Base-by-base conservation (phyloP, 768 basidiomycete genomes). In the Phylloporus scabripes region DNA sequence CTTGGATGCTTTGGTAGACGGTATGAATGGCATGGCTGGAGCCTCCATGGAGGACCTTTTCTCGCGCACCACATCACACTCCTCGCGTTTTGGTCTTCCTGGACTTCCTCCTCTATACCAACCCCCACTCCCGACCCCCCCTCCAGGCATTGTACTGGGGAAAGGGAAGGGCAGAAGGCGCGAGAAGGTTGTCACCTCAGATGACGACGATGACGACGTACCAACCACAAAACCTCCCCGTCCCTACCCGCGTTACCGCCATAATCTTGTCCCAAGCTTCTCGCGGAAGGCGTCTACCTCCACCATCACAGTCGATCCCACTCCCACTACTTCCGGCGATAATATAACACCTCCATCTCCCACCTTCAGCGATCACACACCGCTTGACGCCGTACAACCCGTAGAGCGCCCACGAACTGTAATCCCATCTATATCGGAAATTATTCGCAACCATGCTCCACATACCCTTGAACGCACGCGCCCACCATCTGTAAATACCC, bases 11-110 rank as follows among this genome's bases (percentile, higher is more conserved):
- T 67, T 92, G 46, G 90, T 92, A 7, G 89, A 91, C 55, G 87
- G 86, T 8, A 92, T 92, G 90, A 92, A 92, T 60, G 86, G 84
- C 10, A 84, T 92, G 86, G 90, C 90, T 58, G 84, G 84, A 23
- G 64, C 64, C 24, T 72, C 67, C 31, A 78, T 75, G 38, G 82
- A 87, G 48, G 75, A 82, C 53, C 65, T 80, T 46, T 72, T 78
- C 53, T 72, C 59, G 45, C 71, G 57, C 38, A 68, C 71, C 45
- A 54, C 74, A 12, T 74, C 78, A 26, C 71, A 64, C 59, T 75
- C 79, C 42, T 41, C 41, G n/a, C 75, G 81, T 51, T 80, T 81
- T 59, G 74, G 71, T 18, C 80, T 82, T 55, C 71, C 76, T 7
- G 73, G 74, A 40, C 80, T 83, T 55, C 85, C 90, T n/a, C n/a